Conservation (phyloP, 139 green algal species). For the Picochlorum sp. region DNA sequence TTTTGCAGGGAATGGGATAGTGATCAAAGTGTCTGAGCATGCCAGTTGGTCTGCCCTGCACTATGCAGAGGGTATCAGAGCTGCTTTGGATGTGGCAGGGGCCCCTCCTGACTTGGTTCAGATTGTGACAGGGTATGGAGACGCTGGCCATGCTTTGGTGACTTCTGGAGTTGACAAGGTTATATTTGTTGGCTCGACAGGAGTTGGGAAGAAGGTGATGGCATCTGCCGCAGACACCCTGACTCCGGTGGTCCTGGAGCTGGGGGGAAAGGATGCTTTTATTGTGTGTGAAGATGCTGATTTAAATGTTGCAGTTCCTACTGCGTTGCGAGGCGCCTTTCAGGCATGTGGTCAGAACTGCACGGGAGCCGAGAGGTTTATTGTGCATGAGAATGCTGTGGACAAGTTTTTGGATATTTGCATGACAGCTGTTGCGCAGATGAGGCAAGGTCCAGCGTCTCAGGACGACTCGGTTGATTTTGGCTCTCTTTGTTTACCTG, state of each 20-base stretch:
- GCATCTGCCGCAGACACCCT: conserved; percentile 60
- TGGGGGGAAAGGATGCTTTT: conserved; percentile 95
- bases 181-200: conserved; percentile 84
- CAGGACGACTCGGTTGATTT: conserved; percentile 54
- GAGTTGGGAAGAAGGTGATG: conserved; percentile 63
- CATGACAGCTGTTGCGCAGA: conserved; percentile 2
- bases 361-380: conserved; percentile 89
- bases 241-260: conserved; percentile 91
- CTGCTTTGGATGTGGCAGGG: conserved; percentile 70
- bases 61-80: conserved; percentile 72
- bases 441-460: conserved; percentile 28
- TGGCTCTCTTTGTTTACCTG: conserved; percentile 92
- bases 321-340: conserved; percentile 77
- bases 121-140: conserved; percentile 83
- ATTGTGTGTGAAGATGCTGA: conserved; percentile 87
- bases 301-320: conserved; percentile 59
- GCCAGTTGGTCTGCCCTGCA: conserved; percentile 74
- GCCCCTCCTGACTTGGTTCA: conserved; percentile 84
- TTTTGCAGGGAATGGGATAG: conserved; percentile 89
- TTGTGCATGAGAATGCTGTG: conserved; percentile 74
- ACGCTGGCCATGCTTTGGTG: conserved; percentile 84
- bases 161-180: conserved; percentile 76
- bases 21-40: conserved; percentile 95
- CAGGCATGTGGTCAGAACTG: conserved; percentile 95
- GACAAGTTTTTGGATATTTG: conserved; percentile 30